These are phyloP conservation scores for Babesia bovis DNA, from an alignment of 169 alveolate species.

Conservation along the genomic window DNA sequence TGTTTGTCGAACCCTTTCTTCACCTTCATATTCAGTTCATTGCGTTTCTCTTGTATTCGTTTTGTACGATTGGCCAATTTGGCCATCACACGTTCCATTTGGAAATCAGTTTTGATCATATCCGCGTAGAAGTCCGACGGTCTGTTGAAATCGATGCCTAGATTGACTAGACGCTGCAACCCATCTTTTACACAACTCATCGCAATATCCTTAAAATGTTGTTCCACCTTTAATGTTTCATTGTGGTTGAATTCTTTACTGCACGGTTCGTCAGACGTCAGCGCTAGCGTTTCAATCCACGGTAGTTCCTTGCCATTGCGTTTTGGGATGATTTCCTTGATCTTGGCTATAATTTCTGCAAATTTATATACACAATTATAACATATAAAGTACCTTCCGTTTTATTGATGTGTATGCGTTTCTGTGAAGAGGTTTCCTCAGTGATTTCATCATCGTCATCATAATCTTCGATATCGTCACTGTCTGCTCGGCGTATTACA, in stretches of 20 bases:
- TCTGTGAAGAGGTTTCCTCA: conserved; percentile 1
- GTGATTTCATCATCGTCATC: conserved; percentile 10
- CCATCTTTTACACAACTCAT: conserved; percentile 40
- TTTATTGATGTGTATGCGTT: neutral
- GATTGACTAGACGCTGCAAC: conserved; percentile 5
- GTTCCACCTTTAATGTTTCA: conserved; percentile 35
- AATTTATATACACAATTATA: neutral
- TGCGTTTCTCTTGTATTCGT: conserved; percentile 7
- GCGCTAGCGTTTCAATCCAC: conserved; percentile 47
- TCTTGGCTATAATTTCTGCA: conserved; percentile 25
- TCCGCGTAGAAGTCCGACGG: conserved; percentile 66
- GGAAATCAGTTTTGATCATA: conserved; percentile 58
- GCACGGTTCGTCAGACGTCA: conserved; percentile 7
- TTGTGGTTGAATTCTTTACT: conserved; percentile 19
- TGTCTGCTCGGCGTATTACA: neutral
- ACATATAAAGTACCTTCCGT: neutral
- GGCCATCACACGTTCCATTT: conserved; percentile 41
- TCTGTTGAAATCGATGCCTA: conserved; percentile 43
- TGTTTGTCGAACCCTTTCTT: conserved; percentile 40
- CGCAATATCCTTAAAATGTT: conserved; percentile 54
- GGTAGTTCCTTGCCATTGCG: conserved; percentile 29
- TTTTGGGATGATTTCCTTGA: conserved; percentile 14
- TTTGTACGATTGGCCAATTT: conserved; percentile 23
- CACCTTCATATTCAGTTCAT: conserved; percentile 8
- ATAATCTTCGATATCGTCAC: conserved; percentile 7